These are phyloP conservation scores for Astrothelium subdiscretum DNA, from an alignment of 495 filamentous ascomycete species.

Conservation along the genomic window DNA sequence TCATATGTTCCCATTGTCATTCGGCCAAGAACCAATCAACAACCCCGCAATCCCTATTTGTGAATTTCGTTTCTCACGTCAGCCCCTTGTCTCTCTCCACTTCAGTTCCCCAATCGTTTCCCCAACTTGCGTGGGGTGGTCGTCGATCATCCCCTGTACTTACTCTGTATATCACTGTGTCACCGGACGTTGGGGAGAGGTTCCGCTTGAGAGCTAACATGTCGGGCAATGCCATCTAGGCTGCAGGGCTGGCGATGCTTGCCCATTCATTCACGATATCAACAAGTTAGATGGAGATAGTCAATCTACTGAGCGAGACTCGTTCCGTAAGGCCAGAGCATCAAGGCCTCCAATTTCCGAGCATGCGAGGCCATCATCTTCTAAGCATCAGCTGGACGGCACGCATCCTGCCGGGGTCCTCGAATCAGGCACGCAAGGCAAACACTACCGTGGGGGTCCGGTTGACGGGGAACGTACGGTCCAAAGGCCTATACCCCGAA, in stretches of 20 bases:
- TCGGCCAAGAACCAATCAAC: neutral
- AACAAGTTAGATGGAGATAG: conserved; percentile 10
- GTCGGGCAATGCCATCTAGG: conserved; percentile 9
- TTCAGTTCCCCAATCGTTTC: neutral
- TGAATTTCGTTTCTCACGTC: neutral
- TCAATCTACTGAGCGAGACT: neutral
- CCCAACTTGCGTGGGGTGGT: neutral
- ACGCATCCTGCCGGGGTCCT: neutral
- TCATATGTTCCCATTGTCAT: neutral
- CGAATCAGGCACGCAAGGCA: conserved; percentile 5
- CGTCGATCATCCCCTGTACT: neutral
- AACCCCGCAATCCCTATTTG: neutral
- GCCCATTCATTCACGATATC: conserved; percentile 23
- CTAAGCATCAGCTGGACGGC: neutral
- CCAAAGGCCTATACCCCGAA: conserved; percentile 51
- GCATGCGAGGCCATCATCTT: neutral
- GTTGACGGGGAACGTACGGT: conserved; percentile 40
- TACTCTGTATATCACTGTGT: neutral
- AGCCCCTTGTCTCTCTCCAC: neutral
- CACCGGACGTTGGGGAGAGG: neutral
- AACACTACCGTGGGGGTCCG: conserved; percentile 5
- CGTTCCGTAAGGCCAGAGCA: neutral
- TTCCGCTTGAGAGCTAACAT: neutral
- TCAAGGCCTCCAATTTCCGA: neutral
- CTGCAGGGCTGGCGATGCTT: conserved; percentile 25